A percentile compares a stretch with the other conserved stretches of the same genome.
phyloP scores from a whole-genome alignment of 169 alveolate species.

The Plasmodium vinckei region DNA sequence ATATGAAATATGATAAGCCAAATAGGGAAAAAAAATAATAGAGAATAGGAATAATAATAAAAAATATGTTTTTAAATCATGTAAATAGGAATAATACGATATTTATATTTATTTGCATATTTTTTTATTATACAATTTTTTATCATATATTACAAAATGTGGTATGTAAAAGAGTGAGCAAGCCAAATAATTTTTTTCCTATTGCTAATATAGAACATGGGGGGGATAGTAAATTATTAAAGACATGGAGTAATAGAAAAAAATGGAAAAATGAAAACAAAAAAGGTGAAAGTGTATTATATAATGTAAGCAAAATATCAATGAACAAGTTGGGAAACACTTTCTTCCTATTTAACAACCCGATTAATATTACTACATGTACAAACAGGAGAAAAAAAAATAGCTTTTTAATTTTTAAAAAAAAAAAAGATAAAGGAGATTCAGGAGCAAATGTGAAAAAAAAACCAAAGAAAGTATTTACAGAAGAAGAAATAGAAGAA shows the following conservation, averaged over 20 bases:
- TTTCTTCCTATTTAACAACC: no score
- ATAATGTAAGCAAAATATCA: neutral
- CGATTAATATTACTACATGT: no score
- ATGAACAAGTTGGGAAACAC: no score
- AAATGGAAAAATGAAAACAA: neutral
- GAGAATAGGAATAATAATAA: slow-evolving; percentile 1
- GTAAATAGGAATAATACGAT: slow-evolving; percentile 24
- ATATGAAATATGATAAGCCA: neutral
- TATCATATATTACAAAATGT: neutral
- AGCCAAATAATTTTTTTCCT: neutral
- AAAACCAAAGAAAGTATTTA: slow-evolving; percentile 39
- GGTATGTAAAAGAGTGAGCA: neutral
- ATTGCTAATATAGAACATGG: slow-evolving; percentile 3
- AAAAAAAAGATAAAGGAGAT: slow-evolving; percentile 43
- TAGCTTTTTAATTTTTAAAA: slow-evolving; percentile 38
- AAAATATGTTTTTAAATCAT: slow-evolving; percentile 64
- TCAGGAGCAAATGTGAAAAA: slow-evolving; percentile 20
- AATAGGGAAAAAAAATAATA: neutral
- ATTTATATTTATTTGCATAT: slow-evolving; percentile 33
- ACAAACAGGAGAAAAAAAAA: neutral
- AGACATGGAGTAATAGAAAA: neutral
- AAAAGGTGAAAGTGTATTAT: neutral
- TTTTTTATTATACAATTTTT: neutral
- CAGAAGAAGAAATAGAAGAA: slow-evolving; percentile 75
- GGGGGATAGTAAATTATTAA: neutral